Percentiles rank a stretch among this genome's conserved stretches.
These are phyloP conservation scores for Pythium brachiatum DNA, from an alignment of 352 stramenopile genomes.

Conservation along the genomic window DNA sequence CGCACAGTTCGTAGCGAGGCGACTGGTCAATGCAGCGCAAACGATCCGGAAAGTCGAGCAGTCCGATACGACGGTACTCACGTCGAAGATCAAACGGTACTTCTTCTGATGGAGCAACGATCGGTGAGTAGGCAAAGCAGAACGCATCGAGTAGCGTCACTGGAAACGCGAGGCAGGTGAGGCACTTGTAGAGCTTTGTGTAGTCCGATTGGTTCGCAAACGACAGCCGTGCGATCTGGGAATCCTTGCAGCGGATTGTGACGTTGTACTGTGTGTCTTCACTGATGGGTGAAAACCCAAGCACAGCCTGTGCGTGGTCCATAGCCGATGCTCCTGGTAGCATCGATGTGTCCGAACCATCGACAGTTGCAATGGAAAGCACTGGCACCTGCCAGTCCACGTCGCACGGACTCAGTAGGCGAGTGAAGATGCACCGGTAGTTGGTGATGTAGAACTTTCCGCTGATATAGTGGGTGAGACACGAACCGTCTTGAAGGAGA, in stretches of 20 bases:
- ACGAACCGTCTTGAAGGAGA: conserved; percentile 63
- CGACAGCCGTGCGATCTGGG: conserved; percentile 60
- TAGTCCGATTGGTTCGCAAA: conserved; percentile 76
- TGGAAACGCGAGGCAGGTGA: conserved; percentile 72
- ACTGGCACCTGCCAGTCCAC: conserved; percentile 80
- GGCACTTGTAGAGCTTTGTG: conserved; percentile 71
- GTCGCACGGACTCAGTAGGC: conserved; percentile 39
- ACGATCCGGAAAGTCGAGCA: conserved; percentile 59
- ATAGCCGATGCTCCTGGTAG: conserved; percentile 29
- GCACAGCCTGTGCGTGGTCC: conserved; percentile 58
- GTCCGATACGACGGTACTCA: conserved; percentile 77
- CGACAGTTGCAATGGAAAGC: conserved; percentile 68
- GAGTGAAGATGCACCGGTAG: conserved; percentile 79
- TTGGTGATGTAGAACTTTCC: conserved; percentile 83
- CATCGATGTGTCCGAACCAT: conserved; percentile 43
- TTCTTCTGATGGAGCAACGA: conserved; percentile 69
- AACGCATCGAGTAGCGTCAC: conserved; percentile 74
- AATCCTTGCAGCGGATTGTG: conserved; percentile 79
- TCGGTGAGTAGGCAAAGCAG: conserved; percentile 77
- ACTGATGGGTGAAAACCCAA: conserved; percentile 42
- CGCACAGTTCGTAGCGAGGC: conserved; percentile 80
- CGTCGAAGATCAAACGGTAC: conserved; percentile 73
- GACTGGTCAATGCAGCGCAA: conserved; percentile 81
- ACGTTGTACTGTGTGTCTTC: conserved; percentile 56
- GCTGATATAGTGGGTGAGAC: conserved; percentile 62